Conservation (phyloP, 768 basidiomycete species). For the Infundibulicybe gibba region DNA sequence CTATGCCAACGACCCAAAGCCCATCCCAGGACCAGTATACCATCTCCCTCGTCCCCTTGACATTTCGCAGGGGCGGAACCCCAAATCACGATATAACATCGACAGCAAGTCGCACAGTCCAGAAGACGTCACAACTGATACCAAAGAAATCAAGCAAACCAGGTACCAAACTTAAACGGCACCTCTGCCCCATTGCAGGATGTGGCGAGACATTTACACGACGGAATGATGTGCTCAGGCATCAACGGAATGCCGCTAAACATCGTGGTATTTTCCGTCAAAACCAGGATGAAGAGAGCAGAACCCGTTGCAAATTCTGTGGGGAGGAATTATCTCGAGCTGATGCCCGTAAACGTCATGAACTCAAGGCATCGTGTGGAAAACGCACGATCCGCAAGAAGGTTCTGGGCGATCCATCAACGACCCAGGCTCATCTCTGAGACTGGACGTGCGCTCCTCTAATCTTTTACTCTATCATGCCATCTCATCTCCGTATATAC, state of each 20-base stretch:
- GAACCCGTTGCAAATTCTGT: conserved; percentile 14
- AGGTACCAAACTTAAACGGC: neutral
- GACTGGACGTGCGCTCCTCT: too few species aligned
- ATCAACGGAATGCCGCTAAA: conserved; percentile 16
- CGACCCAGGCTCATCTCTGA: too few species aligned
- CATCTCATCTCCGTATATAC: neutral
- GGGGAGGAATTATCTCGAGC: conserved; percentile 18
- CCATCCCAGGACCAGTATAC: too few species aligned
- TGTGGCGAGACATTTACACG: conserved; percentile 22
- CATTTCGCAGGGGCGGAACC: too few species aligned
- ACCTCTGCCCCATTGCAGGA: conserved; percentile 15
- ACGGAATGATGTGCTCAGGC: conserved; percentile 15
- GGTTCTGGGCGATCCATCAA: neutral
- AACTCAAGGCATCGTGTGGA: conserved; percentile 17
- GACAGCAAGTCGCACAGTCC: too few species aligned
- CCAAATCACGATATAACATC: too few species aligned
- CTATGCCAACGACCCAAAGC: too few species aligned
- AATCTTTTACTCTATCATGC: too few species aligned
- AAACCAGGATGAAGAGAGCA: conserved; percentile 3
- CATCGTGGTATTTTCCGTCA: neutral
- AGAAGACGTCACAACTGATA: neutral
- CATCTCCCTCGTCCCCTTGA: too few species aligned
- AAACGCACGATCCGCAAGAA: conserved; percentile 13
- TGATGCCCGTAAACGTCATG: conserved; percentile 24
- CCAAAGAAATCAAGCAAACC: neutral